Base-by-base conservation (phyloP, 2,329 filamentous ascomycete genomes). In the Pleurostoma richardsiae region DNA sequence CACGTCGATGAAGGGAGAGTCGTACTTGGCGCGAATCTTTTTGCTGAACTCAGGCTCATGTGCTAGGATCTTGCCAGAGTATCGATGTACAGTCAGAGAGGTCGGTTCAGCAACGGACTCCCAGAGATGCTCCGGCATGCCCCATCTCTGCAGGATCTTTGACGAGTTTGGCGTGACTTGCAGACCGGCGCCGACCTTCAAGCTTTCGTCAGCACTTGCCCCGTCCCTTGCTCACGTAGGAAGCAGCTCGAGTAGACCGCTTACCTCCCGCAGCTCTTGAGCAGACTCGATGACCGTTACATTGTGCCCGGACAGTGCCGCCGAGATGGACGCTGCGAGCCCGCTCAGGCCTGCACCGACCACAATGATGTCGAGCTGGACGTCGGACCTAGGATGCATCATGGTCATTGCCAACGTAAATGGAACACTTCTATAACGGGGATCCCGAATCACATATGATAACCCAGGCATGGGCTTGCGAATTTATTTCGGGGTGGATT, bases 1-100 rank as follows among this genome's bases (percentile, higher is more conserved):
- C n/a, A 83, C 59, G 31, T 44, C 31, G 29, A 45, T 38, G 26
- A 46, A 45, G 4, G 72, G 72, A 28, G 51, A 42, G 10, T 49
- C 49, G 50, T 61, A 61, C 42, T 53, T 54, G 41, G 54, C 40
- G 50, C 54, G 45, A 47, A 64, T 51, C 26, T 55, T 52, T 31
- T 43, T 45, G 43, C 58, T 52, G n/a, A 61, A 55, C 28, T 47
- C 42, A 10, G 58, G 56, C 43, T 60, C 57, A 45, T 59, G 56
- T n/a, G 59, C 58, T 29, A 61, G 59, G 7, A 60, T 46, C 5
- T 48, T 50, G 46, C 59, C 59, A 31, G 59, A 54, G 51, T 58
- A 60, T 28, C 59, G 59, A 48, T 55, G 57, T 41, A 62, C 56
- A 4, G 56, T 57, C 42, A 62, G 53, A 3, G 53, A 48, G 3